These are phyloP conservation scores for Coix lacrymajobi DNA, from an alignment of 176 grass and related monocot genomes.

Conservation along the genomic window DNA sequence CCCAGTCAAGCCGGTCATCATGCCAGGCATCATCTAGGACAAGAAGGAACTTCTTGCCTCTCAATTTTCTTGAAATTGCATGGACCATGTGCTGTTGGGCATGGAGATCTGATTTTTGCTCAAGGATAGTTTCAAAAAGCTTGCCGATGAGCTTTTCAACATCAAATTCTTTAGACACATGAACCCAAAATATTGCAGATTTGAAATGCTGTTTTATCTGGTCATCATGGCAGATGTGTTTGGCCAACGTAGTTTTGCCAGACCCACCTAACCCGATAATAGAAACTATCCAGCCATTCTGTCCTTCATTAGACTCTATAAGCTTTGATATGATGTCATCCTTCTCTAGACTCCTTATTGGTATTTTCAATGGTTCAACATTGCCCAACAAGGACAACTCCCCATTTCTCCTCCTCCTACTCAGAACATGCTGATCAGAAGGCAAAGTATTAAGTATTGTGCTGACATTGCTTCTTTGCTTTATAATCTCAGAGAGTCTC, in stretches of 20 bases:
- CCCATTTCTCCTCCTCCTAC: neutral
- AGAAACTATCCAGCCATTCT: neutral
- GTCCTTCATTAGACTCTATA: neutral
- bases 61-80: neutral
- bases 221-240: neutral
- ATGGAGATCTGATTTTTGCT: neutral
- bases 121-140: neutral
- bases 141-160: neutral
- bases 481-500: neutral
- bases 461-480: neutral
- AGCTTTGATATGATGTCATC: neutral
- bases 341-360: slow-evolving; percentile 4
- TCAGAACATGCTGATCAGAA: neutral
- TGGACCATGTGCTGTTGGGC: neutral
- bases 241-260: slow-evolving; percentile 30
- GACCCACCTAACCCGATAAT: slow-evolving; percentile 23
- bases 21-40: slow-evolving; percentile 38
- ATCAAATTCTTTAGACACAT: slow-evolving; percentile 18
- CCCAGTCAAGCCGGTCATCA: neutral
- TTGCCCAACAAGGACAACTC: neutral
- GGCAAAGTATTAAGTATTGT: neutral
- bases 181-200: slow-evolving; percentile 1
- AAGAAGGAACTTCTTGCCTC: neutral
- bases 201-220: neutral
- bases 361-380: neutral